A percentile compares a stretch with the other conserved stretches of the same genome.
Conservation (phyloP, 371 early-diverging fungal genomes). For the Apophysomyces ossiformis region DNA sequence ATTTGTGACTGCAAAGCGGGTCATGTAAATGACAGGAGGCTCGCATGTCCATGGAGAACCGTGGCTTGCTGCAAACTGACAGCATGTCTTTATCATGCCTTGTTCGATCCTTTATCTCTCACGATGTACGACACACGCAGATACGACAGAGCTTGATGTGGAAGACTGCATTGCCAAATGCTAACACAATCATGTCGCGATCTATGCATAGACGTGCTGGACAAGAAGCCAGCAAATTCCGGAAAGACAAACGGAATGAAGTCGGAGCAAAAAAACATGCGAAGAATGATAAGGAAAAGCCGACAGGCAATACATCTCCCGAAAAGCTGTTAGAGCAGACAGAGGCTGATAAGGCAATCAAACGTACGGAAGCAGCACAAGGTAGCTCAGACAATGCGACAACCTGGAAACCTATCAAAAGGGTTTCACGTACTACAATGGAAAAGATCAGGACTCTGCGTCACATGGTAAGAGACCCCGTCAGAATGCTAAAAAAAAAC, state of each 20-base stretch:
- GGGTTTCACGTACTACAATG: constrained; percentile 46
- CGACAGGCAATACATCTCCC: not conserved
- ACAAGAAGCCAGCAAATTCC: not conserved
- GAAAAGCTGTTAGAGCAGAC: too few relatives aligned
- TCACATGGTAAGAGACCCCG: constrained; percentile 21
- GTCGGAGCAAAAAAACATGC: not conserved
- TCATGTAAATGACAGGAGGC: not conserved
- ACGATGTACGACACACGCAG: not conserved
- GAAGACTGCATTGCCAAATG: too few relatives aligned
- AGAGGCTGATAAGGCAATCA: too few relatives aligned
- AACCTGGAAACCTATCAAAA: constrained; percentile 38
- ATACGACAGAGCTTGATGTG: not conserved
- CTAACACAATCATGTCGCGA: too few relatives aligned
- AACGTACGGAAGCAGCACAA: not conserved
- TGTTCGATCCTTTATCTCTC: not conserved
- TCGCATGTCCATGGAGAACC: not conserved
- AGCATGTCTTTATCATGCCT: not conserved
- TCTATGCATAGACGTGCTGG: not conserved
- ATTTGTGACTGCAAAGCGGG: not conserved
- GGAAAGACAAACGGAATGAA: not conserved
- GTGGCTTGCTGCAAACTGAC: not conserved
- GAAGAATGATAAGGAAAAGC: not conserved
- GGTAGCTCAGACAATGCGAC: not conserved
- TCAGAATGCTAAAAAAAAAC: too few relatives aligned
- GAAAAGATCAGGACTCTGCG: constrained; percentile 32